Conservation (phyloP, 2,329 filamentous ascomycete species). For the Microdochium paspali region DNA sequence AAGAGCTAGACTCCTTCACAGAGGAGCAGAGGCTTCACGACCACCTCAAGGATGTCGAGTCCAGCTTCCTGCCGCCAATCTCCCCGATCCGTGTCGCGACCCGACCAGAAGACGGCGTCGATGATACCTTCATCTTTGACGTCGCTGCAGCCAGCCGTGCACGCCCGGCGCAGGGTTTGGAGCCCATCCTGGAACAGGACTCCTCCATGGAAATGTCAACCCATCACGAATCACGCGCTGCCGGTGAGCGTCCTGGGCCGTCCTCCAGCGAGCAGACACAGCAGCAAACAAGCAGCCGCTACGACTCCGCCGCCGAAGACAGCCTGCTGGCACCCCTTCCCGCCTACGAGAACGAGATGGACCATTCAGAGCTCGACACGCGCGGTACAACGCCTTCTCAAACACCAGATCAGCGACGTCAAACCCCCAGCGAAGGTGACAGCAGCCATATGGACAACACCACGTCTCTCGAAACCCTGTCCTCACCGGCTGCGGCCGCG, state of each 20-base stretch:
- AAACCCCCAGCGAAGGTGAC: slow-evolving; percentile 8
- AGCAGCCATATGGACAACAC: slow-evolving; percentile 31
- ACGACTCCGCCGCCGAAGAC: background rate
- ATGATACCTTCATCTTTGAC: slow-evolving; percentile 54
- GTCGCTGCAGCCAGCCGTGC: slow-evolving; percentile 22
- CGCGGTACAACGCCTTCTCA: background rate
- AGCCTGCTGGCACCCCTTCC: background rate
- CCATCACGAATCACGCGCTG: too few species aligned
- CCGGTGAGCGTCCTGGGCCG: too few species aligned
- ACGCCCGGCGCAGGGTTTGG: background rate
- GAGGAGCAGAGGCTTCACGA: slow-evolving; percentile 41
- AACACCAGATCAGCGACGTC: slow-evolving; percentile 2
- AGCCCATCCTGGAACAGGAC: background rate
- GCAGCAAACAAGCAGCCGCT: background rate
- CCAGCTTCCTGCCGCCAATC: slow-evolving; percentile 50
- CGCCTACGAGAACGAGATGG: background rate
- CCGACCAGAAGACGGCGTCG: slow-evolving; percentile 34
- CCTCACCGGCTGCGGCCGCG: slow-evolving; percentile 47
- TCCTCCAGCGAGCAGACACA: background rate
- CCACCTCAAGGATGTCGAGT: slow-evolving; percentile 55
- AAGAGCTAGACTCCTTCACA: slow-evolving; percentile 29
- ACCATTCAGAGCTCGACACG: background rate
- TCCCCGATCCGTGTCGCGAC: slow-evolving; percentile 42
- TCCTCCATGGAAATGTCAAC: background rate
- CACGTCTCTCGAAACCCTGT: slow-evolving; percentile 41